Percentiles rank a stretch among this genome's conserved stretches.
These are phyloP conservation scores for Lactifluus hygrophoroides DNA, from an alignment of 768 basidiomycete genomes.

Conservation along the genomic window DNA sequence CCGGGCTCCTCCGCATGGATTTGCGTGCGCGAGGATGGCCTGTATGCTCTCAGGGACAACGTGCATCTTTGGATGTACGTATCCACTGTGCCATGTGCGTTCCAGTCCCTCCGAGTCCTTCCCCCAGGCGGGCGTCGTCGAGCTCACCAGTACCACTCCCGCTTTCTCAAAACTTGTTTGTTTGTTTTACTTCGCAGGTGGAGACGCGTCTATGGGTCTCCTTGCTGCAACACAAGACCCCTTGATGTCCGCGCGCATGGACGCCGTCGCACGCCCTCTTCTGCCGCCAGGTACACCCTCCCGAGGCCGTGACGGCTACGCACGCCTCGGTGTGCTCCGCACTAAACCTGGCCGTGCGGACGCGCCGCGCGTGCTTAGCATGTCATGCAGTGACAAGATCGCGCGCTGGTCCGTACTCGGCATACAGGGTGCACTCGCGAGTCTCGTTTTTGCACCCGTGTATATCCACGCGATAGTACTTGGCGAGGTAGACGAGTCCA, in stretches of 20 bases:
- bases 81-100: slow-evolving; percentile 56
- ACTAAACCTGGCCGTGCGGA: slow-evolving; percentile 95
- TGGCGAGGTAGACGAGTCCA: slow-evolving; percentile 50
- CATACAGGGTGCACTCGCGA: slow-evolving; percentile 73
- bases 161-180: not conserved
- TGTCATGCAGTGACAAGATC: slow-evolving; percentile 96
- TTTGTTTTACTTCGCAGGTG: slow-evolving; percentile 42
- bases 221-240: slow-evolving; percentile 69
- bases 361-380: slow-evolving; percentile 68
- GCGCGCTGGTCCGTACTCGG: slow-evolving; percentile 80
- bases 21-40: slow-evolving; percentile 27
- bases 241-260: slow-evolving; percentile 62
- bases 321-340: slow-evolving; percentile 65
- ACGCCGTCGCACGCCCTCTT: slow-evolving; percentile 30
- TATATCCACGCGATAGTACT: slow-evolving; percentile 62
- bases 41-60: slow-evolving; percentile 37
- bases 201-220: slow-evolving; percentile 79
- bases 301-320: slow-evolving; percentile 76
- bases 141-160: no score
- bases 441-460: slow-evolving; percentile 46
- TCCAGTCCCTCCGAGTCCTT: not conserved
- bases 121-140: not conserved
- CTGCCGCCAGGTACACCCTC: slow-evolving; percentile 36
- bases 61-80: slow-evolving; percentile 64
- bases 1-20: slow-evolving; percentile 44